Percentiles rank a stretch among this genome's conserved stretches.
phyloP scores from a whole-genome alignment of 2,329 filamentous ascomycete species.

The Phialemoniopsis sp. region DNA sequence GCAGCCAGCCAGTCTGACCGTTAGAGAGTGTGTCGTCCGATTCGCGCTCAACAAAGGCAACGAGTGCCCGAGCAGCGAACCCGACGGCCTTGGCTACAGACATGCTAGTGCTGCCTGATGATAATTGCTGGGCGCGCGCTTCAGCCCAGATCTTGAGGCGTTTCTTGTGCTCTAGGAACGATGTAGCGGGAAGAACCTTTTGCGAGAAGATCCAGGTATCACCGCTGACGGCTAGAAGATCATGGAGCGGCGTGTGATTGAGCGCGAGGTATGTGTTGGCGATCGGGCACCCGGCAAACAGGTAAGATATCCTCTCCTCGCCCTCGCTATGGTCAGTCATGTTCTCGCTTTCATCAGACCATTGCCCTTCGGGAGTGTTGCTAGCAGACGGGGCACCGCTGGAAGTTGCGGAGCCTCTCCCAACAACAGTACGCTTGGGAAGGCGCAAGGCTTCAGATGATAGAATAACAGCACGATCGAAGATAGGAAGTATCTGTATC shows the following conservation, averaged over 20 bases:
- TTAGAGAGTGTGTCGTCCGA: neutral
- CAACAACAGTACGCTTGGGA: slow-evolving; percentile 20
- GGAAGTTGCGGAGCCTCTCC: neutral
- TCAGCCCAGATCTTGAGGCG: slow-evolving; percentile 39
- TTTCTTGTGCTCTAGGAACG: slow-evolving; percentile 42
- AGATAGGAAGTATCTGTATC: slow-evolving; percentile 25
- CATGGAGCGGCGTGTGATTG: slow-evolving; percentile 53
- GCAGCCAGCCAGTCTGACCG: slow-evolving; percentile 13
- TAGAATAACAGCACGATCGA: slow-evolving; percentile 36
- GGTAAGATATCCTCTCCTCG: slow-evolving; percentile 10
- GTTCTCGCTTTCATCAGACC: neutral
- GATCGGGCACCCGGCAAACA: slow-evolving; percentile 40
- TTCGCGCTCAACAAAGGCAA: slow-evolving; percentile 33
- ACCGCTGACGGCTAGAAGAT: slow-evolving; percentile 53
- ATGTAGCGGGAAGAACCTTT: slow-evolving; percentile 39
- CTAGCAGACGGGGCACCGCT: too few relatives aligned
- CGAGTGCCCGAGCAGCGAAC: slow-evolving; percentile 48
- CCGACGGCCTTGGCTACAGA: slow-evolving; percentile 38
- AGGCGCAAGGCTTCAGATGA: slow-evolving; percentile 31
- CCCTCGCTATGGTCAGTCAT: slow-evolving; percentile 5
- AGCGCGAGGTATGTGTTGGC: slow-evolving; percentile 53
- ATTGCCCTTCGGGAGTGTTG: too few relatives aligned
- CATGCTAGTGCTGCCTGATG: slow-evolving; percentile 26
- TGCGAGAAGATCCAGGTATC: slow-evolving; percentile 55
- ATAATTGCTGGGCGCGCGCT: slow-evolving; percentile 4